Evolutionary conservation across 371 early-diverging fungal species (phyloP).

Genomic region (Mycotypha africana): DNA sequence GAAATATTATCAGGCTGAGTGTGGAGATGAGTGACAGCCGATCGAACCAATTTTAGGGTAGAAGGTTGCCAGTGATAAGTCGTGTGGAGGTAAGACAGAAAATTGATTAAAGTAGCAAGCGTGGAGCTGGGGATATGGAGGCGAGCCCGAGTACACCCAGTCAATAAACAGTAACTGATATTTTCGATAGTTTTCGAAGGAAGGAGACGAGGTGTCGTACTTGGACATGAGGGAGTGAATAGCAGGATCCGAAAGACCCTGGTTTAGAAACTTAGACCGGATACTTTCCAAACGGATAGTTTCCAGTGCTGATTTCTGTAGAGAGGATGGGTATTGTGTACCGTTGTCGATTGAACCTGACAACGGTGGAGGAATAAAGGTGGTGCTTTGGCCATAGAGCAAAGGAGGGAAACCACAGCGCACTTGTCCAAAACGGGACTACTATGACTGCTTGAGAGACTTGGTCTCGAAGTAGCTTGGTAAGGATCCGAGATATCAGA

Average conservation of each 20-base stretch:
- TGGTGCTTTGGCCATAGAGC: neutral
- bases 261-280: neutral
- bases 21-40: constrained; percentile 3
- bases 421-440: constrained; percentile 7
- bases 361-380: neutral
- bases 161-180: neutral
- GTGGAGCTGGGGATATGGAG: neutral
- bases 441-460: constrained; percentile 5
- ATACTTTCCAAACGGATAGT: neutral
- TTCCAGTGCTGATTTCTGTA: neutral
- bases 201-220: neutral
- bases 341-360: neutral
- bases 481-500: constrained; percentile 1
- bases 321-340: neutral
- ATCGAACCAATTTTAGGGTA: neutral
- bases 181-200: neutral
- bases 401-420: constrained; percentile 16
- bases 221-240: neutral
- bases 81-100: neutral
- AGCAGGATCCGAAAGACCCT: neutral
- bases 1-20: neutral
- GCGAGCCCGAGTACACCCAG: neutral
- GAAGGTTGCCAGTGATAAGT: neutral
- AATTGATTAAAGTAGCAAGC: constrained; percentile 4
- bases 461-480: constrained; percentile 4